Base-by-base conservation (phyloP, 2,329 filamentous ascomycete species). In the Paracamarosporium sp. region DNA sequence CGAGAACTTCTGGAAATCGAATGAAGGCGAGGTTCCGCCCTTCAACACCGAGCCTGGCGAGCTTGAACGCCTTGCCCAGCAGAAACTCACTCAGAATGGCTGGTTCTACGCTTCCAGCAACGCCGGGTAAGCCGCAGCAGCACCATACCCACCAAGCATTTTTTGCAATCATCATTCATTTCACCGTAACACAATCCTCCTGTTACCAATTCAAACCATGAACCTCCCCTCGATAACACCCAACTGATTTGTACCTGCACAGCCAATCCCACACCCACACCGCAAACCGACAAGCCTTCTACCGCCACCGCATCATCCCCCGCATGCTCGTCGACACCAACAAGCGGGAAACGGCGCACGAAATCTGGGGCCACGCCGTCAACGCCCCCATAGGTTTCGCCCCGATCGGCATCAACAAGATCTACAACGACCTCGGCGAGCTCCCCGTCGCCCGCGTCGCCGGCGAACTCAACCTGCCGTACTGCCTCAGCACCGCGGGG, bases 381-480 rank as follows among this genome's bases (percentile, higher is more conserved):
- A 78, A 81, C 2, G 86, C 85, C 0, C 86, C 87, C 0, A 84
- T 89, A 50, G 86, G 85, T n/a, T 87, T 89, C 65, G 84, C 86
- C 0, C 86, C 86, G 0, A 83, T 89, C 27, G 86, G 87, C 4
- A 88, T 89, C 63, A 88, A 89, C 76, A 83, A 84, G 60, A 89
- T 89, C 64, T 89, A 88, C 75, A 81, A 89, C 63, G 79, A 81
- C 0, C 68, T 75, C 0, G 86, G 83, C 36, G 87, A 90, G 67
- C 68, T 86, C 0, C 81, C 85, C 0, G 86, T 88, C 1, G 85
- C 87, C 9, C 82, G 81, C 55, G 85, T 86, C 0, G 86, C 86
- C 0, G 80, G 80, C n/a, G 84, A 87, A 61, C 74, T 88, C 2
- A 83, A 83, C 22, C 71, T 89, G 1, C 83, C 84, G 1, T 88